Evolutionary conservation across 176 grass and related monocot species (phyloP), one percentile per base, ranked within the genome.

Genomic region (Musa schizocarpa): DNA sequence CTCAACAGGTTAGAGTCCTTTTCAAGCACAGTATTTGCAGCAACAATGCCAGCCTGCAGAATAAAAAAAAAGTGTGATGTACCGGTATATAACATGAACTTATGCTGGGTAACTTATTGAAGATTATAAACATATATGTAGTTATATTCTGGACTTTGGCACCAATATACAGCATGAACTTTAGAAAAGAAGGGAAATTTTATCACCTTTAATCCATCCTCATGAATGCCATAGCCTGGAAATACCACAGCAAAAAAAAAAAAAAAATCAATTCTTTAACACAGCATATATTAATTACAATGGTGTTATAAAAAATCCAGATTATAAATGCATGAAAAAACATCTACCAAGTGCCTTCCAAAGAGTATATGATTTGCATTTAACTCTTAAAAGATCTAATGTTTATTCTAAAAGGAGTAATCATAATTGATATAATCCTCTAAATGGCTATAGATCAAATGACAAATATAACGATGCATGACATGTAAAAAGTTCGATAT

Each of bases 191-290:
- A 70, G 56, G 26, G 13, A 27, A 55, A 20, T 17, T 56, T 3
- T 26, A 65, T 26, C 80, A 86, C 92, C 89, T 90, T 90, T 2
- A 90, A 52, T 8, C 89, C 93, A 17, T 96, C 94, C 79, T 97
- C 94, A 65, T 97, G 94, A 69, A 97, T 93, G 1, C 89, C 89
- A 77, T 88, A 92, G 72, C 89, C 89, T 92, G 77, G 73, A 62
- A 88, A 72, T 11, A 62, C 13, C 11, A 52, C 21, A 63, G 11
- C 14, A 27, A 51, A 17, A 25, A 54, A 22, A 22, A 22, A 22
- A 22, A 22, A n/a, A 51, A 52, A 25, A 1, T 48, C 50, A 71
- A 22, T 9, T 19, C n/a, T 51, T 62, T 22, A 27, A 53, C 2
- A 20, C 9, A 52, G 11, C 16, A 48, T 8, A 43, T 17, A 19